Evolutionary conservation across 1,284 basidiomycete genomes (phyloP).

Genomic region (Pterula multifida): DNA sequence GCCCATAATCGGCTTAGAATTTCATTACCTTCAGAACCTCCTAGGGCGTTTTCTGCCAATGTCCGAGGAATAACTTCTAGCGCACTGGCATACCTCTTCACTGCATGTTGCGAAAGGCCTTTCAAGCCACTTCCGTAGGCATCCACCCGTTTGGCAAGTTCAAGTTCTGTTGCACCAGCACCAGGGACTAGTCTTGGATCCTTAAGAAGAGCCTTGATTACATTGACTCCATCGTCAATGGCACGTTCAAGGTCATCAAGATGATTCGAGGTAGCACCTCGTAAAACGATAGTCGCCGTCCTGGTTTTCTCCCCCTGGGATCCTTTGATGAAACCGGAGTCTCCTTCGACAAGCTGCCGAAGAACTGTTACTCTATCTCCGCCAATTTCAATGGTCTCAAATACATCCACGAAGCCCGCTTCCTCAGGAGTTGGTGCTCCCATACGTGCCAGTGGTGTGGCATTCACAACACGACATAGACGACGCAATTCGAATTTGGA

Average conservation of each 20-base stretch:
- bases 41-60: conserved; percentile 88
- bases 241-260: conserved; percentile 95
- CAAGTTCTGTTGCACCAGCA: conserved; percentile 90
- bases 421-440: conserved; percentile 96
- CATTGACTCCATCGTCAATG: conserved; percentile 95
- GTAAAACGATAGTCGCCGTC: conserved; percentile 89
- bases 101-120: conserved; percentile 90
- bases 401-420: conserved; percentile 86
- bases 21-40: conserved; percentile 88
- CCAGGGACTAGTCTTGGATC: conserved; percentile 89
- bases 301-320: conserved; percentile 54
- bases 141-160: conserved; percentile 77
- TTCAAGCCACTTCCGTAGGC: conserved; percentile 82
- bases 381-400: conserved; percentile 94
- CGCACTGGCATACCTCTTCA: conserved; percentile 83
- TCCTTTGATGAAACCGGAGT: conserved; percentile 43
- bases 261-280: conserved; percentile 93
- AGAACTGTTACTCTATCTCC: conserved; percentile 97
- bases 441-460: conserved; percentile 90
- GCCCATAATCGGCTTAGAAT: conserved; percentile 83
- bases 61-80: conserved; percentile 91
- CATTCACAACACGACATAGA: conserved; percentile 89
- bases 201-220: conserved; percentile 88
- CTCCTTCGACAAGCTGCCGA: conserved; percentile 64
- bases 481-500: conserved; percentile 97